Base-by-base conservation (phyloP, 108 stramenopile genomes). In the Cylindrotheca closterium region DNA sequence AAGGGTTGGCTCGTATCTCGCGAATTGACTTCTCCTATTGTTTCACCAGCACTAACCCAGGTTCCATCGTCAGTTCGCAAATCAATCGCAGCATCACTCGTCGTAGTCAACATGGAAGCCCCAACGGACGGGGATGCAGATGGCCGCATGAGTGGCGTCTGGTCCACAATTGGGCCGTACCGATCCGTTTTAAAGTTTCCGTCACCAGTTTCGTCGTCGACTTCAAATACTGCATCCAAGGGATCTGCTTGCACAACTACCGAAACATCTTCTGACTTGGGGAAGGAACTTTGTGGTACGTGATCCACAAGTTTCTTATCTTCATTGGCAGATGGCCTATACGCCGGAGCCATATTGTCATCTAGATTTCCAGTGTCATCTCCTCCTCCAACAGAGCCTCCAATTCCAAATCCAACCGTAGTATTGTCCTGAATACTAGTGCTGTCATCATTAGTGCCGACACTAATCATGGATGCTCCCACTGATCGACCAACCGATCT, bases 101-200 rank as follows among this genome's bases (percentile, higher is more conserved):
- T 57, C 3, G 4, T 52, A n/a, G 71, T 58, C 26, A 46, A 46
- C 29, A 57, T 30, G 18, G 51, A 53, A 25, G 37, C 15, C 15
- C 10, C 37, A 10, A 42, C 15, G 37, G 37, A 42, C 7, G 7
- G 37, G 10, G 37, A 7, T 10, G 37, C 7, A 15, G 37, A 42
- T 42, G 15, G 37, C 37, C 10, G 37, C 37, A 42, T 15, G 30
- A 60, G 18, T 17, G 73, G 73, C 4, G 73, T 74, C 51, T 67
- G 73, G 24, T 74, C 73, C 23, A 74, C 73, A 18, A 74, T 63
- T 18, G 56, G 54, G 31, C 73, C 73, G 31, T 60, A 74, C 0
- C 46, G 24, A 17, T 58, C 30, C 29, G 26, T 47, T 17, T 55
- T 58, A 10, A 23, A 60, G 25, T 37, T 33, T 5, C 58, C 64